A percentile compares a stretch with the other conserved stretches of the same genome.
Conservation (phyloP, 768 basidiomycete species). For the Lactifluus volemus region DNA sequence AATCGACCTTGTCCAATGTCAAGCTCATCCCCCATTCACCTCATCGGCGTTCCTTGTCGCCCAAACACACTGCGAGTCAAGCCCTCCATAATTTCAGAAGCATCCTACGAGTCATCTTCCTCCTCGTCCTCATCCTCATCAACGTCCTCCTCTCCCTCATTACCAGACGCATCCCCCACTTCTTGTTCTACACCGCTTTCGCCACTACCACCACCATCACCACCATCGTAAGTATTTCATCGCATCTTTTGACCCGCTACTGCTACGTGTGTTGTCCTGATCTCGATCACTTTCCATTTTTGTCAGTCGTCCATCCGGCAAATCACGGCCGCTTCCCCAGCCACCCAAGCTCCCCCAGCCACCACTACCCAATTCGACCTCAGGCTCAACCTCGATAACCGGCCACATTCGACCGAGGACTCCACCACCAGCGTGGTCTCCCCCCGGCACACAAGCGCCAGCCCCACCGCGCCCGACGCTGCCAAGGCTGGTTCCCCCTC, state of each 20-base stretch:
- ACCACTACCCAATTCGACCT: neutral
- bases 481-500: neutral
- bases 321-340: conserved; percentile 16
- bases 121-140: conserved; percentile 5
- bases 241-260: neutral
- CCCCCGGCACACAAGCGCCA: neutral
- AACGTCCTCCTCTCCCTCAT: conserved; percentile 1
- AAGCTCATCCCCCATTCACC: neutral
- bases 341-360: neutral
- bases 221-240: conserved; percentile 8
- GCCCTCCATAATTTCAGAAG: conserved; percentile 14
- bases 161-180: conserved; percentile 1
- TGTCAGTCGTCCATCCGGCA: conserved; percentile 5
- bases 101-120: conserved; percentile 10
- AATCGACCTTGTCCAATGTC: conserved; percentile 1
- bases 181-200: conserved; percentile 8
- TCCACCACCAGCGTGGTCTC: conserved; percentile 17
- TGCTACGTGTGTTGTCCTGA: conserved; percentile 1
- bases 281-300: conserved; percentile 1
- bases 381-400: too few relatives aligned
- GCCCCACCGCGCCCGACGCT: neutral
- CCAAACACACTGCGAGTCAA: conserved; percentile 4
- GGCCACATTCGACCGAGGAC: neutral
- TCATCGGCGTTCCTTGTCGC: neutral
- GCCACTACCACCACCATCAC: conserved; percentile 11